Conservation (phyloP, 495 filamentous ascomycete genomes). For the Penicillium coffeae region DNA sequence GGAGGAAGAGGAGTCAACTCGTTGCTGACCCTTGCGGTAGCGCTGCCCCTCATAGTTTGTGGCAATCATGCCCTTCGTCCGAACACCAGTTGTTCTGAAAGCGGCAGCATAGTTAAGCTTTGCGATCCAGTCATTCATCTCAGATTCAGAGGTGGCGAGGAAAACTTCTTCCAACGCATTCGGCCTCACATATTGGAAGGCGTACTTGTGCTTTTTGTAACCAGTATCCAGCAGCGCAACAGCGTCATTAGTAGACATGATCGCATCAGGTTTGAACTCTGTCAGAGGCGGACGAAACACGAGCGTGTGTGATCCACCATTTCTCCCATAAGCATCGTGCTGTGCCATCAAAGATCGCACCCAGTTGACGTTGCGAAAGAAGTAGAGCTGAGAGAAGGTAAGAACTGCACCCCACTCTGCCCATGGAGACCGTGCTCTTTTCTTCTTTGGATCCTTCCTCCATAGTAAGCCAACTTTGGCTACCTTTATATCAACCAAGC, state of each 20-base stretch:
- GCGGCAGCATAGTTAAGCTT: slow-evolving; percentile 96
- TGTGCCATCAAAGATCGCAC: slow-evolving; percentile 88
- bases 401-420: slow-evolving; percentile 97
- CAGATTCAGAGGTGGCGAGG: slow-evolving; percentile 78
- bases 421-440: slow-evolving; percentile 93
- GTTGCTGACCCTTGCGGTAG: slow-evolving; percentile 62
- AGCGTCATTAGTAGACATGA: slow-evolving; percentile 88
- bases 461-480: slow-evolving; percentile 94
- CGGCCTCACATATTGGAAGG: slow-evolving; percentile 86
- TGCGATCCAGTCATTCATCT: slow-evolving; percentile 96
- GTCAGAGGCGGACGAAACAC: slow-evolving; percentile 86
- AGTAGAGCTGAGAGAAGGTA: slow-evolving; percentile 91
- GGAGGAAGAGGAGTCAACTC: slow-evolving; percentile 52
- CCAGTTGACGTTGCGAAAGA: slow-evolving; percentile 91
- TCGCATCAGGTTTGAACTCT: slow-evolving; percentile 85
- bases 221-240: slow-evolving; percentile 81
- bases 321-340: slow-evolving; percentile 70
- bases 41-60: slow-evolving; percentile 81
- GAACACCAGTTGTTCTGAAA: slow-evolving; percentile 87
- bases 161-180: slow-evolving; percentile 88
- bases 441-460: slow-evolving; percentile 93
- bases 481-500: slow-evolving; percentile 94
- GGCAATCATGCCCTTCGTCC: slow-evolving; percentile 81
- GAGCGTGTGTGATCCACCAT: slow-evolving; percentile 51
- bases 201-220: slow-evolving; percentile 96